Conservation (phyloP, 805 yeast genomes). For the Saccharomycopsis oosterbeekiorum region DNA sequence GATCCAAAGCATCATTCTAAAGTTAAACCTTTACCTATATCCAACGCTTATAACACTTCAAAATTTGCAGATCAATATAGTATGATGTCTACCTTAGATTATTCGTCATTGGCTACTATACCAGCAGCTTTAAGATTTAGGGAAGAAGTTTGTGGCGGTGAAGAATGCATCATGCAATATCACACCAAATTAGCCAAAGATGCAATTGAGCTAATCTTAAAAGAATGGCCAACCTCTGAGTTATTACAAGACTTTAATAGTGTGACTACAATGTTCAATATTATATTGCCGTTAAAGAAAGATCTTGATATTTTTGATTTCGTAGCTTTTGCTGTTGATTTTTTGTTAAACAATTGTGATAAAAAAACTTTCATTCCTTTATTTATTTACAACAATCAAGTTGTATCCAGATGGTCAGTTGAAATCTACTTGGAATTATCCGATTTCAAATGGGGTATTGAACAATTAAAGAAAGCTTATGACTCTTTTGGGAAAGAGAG, state of each 20-base stretch:
- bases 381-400: slow-evolving; percentile 30
- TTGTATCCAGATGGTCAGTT: slow-evolving; percentile 46
- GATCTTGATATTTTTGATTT: background rate
- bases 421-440: slow-evolving; percentile 48
- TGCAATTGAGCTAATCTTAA: slow-evolving; percentile 33
- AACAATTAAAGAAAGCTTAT: slow-evolving; percentile 9
- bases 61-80: slow-evolving; percentile 37
- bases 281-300: slow-evolving; percentile 8
- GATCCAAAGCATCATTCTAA: slow-evolving; percentile 37
- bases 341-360: slow-evolving; percentile 20
- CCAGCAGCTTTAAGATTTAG: slow-evolving; percentile 46
- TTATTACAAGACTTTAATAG: slow-evolving; percentile 7
- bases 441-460: slow-evolving; percentile 30
- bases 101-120: slow-evolving; percentile 33
- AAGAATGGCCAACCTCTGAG: slow-evolving; percentile 19
- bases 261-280: slow-evolving; percentile 17
- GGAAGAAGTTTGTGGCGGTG: slow-evolving; percentile 50
- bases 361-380: slow-evolving; percentile 42
- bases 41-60: slow-evolving; percentile 32
- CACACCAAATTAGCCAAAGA: slow-evolving; percentile 35
- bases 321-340: slow-evolving; percentile 4
- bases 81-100: slow-evolving; percentile 41
- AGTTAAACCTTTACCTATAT: slow-evolving; percentile 50
- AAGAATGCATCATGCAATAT: slow-evolving; percentile 39
- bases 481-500: background rate